Evolutionary conservation across 768 basidiomycete species (phyloP).

Genomic region (Pulveroboletus ravenelii): DNA sequence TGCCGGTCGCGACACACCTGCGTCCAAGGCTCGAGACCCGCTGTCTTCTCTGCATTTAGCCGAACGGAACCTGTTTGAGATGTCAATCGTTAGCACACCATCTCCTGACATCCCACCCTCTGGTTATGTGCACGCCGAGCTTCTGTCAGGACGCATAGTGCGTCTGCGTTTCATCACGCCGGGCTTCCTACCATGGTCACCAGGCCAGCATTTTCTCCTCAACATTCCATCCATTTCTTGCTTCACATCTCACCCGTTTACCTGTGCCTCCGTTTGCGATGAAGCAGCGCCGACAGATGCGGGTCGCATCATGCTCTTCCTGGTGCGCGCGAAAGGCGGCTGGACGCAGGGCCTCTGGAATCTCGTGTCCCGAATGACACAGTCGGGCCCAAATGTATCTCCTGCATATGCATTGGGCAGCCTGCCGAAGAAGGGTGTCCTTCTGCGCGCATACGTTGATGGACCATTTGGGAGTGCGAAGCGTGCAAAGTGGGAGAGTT

Average conservation of each 20-base stretch:
- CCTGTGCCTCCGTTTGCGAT: conserved; percentile 58
- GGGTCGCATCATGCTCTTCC: conserved; percentile 55
- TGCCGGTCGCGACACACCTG: not conserved
- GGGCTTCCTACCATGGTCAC: conserved; percentile 57
- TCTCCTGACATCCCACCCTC: conserved; percentile 47
- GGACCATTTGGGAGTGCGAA: conserved; percentile 67
- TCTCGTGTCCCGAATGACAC: conserved; percentile 36
- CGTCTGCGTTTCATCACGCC: conserved; percentile 62
- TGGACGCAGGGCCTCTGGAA: conserved; percentile 68
- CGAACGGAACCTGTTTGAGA: not conserved
- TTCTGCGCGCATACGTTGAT: conserved; percentile 56
- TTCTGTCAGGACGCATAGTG: conserved; percentile 66
- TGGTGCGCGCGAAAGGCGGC: conserved; percentile 65
- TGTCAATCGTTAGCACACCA: not conserved
- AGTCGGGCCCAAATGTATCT: conserved; percentile 24
- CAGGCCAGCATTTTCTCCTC: conserved; percentile 77
- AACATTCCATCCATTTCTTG: conserved; percentile 59
- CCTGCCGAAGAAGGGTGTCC: conserved; percentile 42
- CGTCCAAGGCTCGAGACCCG: not conserved
- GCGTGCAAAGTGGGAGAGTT: conserved; percentile 52
- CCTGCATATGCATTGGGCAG: not conserved
- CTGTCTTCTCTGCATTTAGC: not conserved
- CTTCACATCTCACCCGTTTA: conserved; percentile 69
- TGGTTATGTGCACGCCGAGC: conserved; percentile 64
- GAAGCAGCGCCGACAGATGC: conserved; percentile 38